phyloP scores from a whole-genome alignment of 2,329 filamentous ascomycete species.

The Colletotrichum sp. region DNA sequence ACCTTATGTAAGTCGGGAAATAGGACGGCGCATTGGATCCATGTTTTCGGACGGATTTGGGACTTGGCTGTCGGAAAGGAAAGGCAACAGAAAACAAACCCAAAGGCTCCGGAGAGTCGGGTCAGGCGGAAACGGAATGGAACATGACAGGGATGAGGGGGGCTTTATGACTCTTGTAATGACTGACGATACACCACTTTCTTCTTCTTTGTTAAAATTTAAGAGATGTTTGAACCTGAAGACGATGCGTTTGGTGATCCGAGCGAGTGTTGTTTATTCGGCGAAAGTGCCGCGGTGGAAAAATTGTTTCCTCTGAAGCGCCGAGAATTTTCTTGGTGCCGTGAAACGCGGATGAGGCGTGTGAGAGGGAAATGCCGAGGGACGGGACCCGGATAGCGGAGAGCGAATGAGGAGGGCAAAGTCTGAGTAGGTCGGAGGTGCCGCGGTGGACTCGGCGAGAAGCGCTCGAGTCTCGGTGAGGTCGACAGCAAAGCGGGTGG shows the following conservation, averaged over 20 bases:
- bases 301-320: not conserved
- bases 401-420: not conserved
- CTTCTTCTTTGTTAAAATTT: not conserved
- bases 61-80: slow-evolving; percentile 15
- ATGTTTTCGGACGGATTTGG: not conserved
- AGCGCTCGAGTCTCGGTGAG: not conserved
- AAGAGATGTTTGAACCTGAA: not conserved
- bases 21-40: slow-evolving; percentile 5
- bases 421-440: not conserved
- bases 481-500: not conserved
- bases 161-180: slow-evolving; percentile 15
- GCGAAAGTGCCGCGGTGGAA: not conserved
- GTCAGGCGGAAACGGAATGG: not conserved
- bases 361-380: not conserved
- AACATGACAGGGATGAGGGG: not conserved
- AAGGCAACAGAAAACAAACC: not conserved
- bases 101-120: not conserved
- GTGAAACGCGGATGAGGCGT: slow-evolving; percentile 1
- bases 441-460: slow-evolving; percentile 3
- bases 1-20: slow-evolving; percentile 1
- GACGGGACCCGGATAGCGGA: slow-evolving; percentile 3
- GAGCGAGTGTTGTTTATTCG: not conserved
- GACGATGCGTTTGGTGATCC: not conserved
- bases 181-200: slow-evolving; percentile 14
- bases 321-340: not conserved